Evolutionary conservation across 139 green algal genomes (phyloP).

Genomic region (Desmodesmus armatus): DNA sequence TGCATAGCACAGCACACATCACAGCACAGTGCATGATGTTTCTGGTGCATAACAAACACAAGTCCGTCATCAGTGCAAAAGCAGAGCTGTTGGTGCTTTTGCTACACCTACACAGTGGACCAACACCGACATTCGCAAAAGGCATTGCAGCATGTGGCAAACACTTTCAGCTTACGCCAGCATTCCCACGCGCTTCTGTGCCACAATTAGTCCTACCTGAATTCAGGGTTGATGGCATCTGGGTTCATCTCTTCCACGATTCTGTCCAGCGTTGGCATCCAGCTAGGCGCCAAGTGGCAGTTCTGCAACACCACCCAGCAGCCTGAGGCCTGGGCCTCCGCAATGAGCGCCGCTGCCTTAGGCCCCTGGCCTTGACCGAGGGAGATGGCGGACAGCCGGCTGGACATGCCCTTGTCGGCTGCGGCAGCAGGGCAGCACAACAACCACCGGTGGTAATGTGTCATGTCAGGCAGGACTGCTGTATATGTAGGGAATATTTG

Average conservation of each 20-base stretch:
- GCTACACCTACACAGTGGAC: too few relatives aligned
- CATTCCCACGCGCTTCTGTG: background rate
- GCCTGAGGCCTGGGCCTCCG: constrained; percentile 58
- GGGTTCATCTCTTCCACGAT: constrained; percentile 80
- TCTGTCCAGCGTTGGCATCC: constrained; percentile 80
- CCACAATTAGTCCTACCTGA: constrained; percentile 53
- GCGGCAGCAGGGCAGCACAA: background rate
- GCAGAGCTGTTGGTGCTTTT: too few relatives aligned
- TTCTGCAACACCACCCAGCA: constrained; percentile 82
- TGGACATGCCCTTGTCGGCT: constrained; percentile 66
- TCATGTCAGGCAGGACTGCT: too few relatives aligned
- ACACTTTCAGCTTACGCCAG: background rate
- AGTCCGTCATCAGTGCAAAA: too few relatives aligned
- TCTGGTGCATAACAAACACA: too few relatives aligned
- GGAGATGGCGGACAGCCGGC: constrained; percentile 69
- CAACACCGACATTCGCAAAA: too few relatives aligned
- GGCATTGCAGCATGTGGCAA: background rate
- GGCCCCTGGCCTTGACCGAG: constrained; percentile 80
- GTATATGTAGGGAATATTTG: too few relatives aligned
- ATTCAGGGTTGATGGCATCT: constrained; percentile 69
- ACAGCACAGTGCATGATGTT: too few relatives aligned
- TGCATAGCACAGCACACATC: constrained; percentile 29
- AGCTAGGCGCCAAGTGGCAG: constrained; percentile 79
- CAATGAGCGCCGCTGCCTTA: constrained; percentile 81
- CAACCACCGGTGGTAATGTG: background rate